Base-by-base conservation (phyloP, 108 stramenopile genomes). In the Conticribra weissflogii region DNA sequence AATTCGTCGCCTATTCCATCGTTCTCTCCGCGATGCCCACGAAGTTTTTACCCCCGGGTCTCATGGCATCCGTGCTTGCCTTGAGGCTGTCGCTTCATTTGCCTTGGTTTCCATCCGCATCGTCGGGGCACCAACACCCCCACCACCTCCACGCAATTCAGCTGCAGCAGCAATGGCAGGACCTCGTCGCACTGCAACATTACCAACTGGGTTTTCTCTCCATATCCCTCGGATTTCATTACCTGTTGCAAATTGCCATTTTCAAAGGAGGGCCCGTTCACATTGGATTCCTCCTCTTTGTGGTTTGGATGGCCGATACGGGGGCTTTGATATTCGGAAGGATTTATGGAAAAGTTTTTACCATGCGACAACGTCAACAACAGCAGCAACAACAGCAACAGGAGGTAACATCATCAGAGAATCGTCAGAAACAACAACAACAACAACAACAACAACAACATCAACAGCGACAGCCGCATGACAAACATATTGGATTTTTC, bases 231-330 rank as follows among this genome's bases (percentile, higher is more conserved):
- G 88, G 89, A 52, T 86, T 90, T 73, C 83, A 87, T 48, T 71
- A 62, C 45, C 0, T 71, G 59, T 9, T 94, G 72, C 85, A 72
- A 73, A 59, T 54, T 50, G 36, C 36, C 5, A 41, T 41, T 12
- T 41, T 41, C 12, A 33, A 59, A 63, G 64, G 88, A 81, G 86
- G 63, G 49, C 53, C 66, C 50, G 33, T 75, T 71, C 33, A 78
- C 87, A 51, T 81, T 76, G 78, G 78, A 7, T 63, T 41, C 19
- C 48, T 94, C 17, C 61, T 94, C 16, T 81, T 91, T 53, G 68
- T 82, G 17, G 89, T 88, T 12, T 94, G 92, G 92, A 94, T 91
- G 71, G 72, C 80, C 54, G 92, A 94, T 83, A 88, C 92, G 14
- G 92, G 92, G 14, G 88, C 89, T 36, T 51, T 94, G 50, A 27